Base-by-base conservation (phyloP, 495 filamentous ascomycete species). In the Terfezia claveryi region DNA sequence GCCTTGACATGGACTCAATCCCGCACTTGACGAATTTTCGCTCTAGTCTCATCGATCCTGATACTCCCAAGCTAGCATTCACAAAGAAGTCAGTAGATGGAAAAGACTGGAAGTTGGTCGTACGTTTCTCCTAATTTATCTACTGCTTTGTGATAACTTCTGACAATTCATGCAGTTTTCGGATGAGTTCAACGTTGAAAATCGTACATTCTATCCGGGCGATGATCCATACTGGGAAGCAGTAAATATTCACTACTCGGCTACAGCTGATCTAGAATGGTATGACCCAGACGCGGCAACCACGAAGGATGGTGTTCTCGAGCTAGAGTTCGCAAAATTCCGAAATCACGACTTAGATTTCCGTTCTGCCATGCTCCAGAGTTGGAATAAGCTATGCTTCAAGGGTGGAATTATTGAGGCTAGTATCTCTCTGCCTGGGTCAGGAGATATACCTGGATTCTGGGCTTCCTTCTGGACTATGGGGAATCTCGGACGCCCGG, bases 381-480 rank as follows among this genome's bases (percentile, higher is more conserved):
- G 77, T 27, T 87, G 83, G 83, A 87, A 87, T 65, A 77, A 85
- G 61, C 57, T 86, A 49, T 86, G 83, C 64, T 83, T 85, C 66
- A 83, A 79, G 52, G 83, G 83, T 16, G 83, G 83, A 12, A 72
- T 79, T 41, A 66, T 87, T n/a, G 82, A 87, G 68, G 83, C 82
- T 11, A 83, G 80, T 59, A 75, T 83, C 37, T 88, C 83, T 1
- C 70, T 87, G 9, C 83, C 83, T 6, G 83, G 83, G 17, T 63
- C 72, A 36, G 83, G 82, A 7, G 78, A 84, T 46, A 72, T 76
- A 27, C 69, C 77, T 32, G 81, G 83, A 17, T 81, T 85, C 66
- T 87, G 83, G 83, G 82, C 82, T 54, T 83, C 82, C 60, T 83
- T 85, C 67, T 87, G 83, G 83, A 74, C 82, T 0, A 83, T 83